Evolutionary conservation across 1,284 basidiomycete species (phyloP), one percentile per base, ranked within the genome.

Genomic region (Sanghuangporus baumii): DNA sequence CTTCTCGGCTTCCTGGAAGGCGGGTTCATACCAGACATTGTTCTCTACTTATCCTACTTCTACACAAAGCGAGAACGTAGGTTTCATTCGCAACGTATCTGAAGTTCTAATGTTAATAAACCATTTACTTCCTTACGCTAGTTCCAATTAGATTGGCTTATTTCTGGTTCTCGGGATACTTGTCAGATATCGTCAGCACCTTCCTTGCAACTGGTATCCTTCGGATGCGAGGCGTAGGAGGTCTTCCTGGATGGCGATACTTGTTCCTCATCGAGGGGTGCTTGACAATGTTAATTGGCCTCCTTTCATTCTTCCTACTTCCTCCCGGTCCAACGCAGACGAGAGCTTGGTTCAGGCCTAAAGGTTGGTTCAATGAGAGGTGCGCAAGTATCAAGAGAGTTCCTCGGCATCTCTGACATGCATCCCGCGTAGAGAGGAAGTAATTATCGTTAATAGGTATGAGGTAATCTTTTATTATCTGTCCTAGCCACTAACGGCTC

Each of bases 371-470:
- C 66, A 71, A 57, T 12, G 74, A 75, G 37, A 61, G 67, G 66
- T 65, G 40, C 12, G 50, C 48, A 62, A 6, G 7, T 3, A 20
- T 18, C 8, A 12, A 58, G 34, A 11, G 47, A 18, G 23, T 62
- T 43, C 26, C 5, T 31, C 26, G 0, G 26, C 26, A 31, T 31
- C 26, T 31, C 26, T 31, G 26, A 31, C 26, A 31, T 31, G 26
- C 26, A 31, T 31, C 26, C 2, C 26, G 8, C 34, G 68, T 58
- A 78, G 80, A 11, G 81, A 85, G 64, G 82, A 83, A 68, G 74
- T 76, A 8, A 86, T 87, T 62, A 80, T 85, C 71, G 83, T 86
- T 40, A 87, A 85, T 68, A 75, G 79, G 76, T 75, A 54, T 54
- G 67, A 18, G n/a, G 6, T 18, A 3, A 12, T 43, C 14, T 18